These are phyloP conservation scores for Rhodotorula toruloides DNA, from an alignment of 768 basidiomycete genomes.

Conservation along the genomic window DNA sequence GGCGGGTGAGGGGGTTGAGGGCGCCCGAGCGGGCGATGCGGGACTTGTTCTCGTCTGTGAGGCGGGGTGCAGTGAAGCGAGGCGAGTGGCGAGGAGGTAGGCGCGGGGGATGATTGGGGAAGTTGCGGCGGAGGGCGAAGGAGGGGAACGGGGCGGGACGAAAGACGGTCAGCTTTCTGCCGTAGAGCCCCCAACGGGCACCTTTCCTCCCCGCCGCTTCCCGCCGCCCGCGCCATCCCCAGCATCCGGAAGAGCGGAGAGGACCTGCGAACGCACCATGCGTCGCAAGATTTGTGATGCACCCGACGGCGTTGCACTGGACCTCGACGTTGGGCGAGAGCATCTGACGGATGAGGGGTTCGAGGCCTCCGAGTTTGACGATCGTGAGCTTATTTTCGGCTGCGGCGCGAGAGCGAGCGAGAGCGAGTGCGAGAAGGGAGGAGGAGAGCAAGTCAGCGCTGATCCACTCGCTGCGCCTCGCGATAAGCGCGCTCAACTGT, in stretches of 20 bases:
- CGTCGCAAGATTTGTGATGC: conserved; percentile 96
- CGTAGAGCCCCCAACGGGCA: too few species aligned
- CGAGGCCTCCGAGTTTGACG: conserved; percentile 92
- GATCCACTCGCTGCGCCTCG: too few species aligned
- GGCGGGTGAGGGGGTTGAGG: conserved; percentile 88
- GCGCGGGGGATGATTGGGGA: too few species aligned
- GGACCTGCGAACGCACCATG: conserved; percentile 62
- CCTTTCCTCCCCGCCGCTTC: too few species aligned
- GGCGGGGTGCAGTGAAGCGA: neutral
- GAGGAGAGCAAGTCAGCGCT: neutral
- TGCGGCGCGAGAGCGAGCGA: conserved; percentile 44
- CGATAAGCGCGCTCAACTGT: neutral
- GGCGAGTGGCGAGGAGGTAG: too few species aligned
- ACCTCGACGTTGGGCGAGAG: conserved; percentile 97
- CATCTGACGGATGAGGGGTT: conserved; percentile 98
- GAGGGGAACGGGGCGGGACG: neutral
- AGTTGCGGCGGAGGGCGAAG: too few species aligned
- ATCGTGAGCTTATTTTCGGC: conserved; percentile 99
- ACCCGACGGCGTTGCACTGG: conserved; percentile 98
- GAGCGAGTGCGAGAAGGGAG: neutral
- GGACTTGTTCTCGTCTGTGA: conserved; percentile 94
- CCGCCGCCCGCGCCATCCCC: too few species aligned
- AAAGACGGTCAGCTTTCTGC: conserved; percentile 1
- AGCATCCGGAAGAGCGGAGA: neutral
- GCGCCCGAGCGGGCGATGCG: conserved; percentile 99